Percentiles rank a stretch among this genome's conserved stretches.
Conservation (phyloP, 2,329 filamentous ascomycete genomes). For the Monilinia vaccinii-corymbosi region DNA sequence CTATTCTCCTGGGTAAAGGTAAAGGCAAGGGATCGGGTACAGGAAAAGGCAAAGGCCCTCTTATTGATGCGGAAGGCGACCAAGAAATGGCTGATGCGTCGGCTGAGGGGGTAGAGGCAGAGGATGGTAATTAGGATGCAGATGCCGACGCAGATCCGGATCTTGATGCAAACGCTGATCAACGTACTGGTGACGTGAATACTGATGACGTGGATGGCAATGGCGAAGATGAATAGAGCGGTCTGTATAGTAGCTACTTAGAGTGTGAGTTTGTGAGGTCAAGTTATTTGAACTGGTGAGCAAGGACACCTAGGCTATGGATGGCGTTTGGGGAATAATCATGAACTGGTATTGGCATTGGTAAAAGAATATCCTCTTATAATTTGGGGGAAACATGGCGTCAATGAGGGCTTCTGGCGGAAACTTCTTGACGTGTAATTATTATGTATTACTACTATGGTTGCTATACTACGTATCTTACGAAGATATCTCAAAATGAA, state of each 20-base stretch:
- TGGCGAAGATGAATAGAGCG: background rate
- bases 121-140: background rate
- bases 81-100: slow-evolving; percentile 30
- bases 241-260: background rate
- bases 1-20: slow-evolving; percentile 16
- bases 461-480: background rate
- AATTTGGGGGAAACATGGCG: background rate
- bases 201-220: background rate
- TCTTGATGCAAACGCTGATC: background rate
- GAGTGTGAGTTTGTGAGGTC: background rate
- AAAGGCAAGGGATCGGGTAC: slow-evolving; percentile 10
- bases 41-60: slow-evolving; percentile 16
- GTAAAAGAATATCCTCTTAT: slow-evolving; percentile 1
- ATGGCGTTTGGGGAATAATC: slow-evolving; percentile 4
- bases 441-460: slow-evolving; percentile 3
- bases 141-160: background rate
- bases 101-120: slow-evolving; percentile 17
- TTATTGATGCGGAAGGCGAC: slow-evolving; percentile 18
- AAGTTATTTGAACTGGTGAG: background rate
- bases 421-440: slow-evolving; percentile 4
- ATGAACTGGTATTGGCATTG: background rate
- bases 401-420: background rate
- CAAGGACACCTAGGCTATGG: slow-evolving; percentile 1
- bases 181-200: background rate
- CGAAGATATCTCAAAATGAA: background rate